Evolutionary conservation across 2,329 filamentous ascomycete genomes (phyloP), one percentile per base, ranked within the genome.

Genomic region (Pseudocercospora macadamiae): DNA sequence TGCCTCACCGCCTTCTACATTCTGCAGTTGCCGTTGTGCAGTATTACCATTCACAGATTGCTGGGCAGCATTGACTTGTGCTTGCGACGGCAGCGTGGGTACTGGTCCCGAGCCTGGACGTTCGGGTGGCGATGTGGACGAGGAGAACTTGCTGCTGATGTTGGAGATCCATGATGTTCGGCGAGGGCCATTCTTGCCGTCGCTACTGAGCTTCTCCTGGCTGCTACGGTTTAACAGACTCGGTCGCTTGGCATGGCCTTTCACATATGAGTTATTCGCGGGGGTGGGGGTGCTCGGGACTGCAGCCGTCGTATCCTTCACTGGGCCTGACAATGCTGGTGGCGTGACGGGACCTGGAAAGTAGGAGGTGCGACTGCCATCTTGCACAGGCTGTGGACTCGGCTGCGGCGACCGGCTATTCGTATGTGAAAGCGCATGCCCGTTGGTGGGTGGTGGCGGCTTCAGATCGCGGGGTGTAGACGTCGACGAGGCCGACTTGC

Each of bases 161-260:
- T 87, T 96, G 57, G 90, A 91, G 70, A 97, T 93, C 95, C 95
- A 99, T 12, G 93, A 96, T 62, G 87, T 88, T 55, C 86, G 78
- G 64, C 91, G 84, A 54, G 64, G 58, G 55, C 66, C 72, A 14
- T 52, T 58, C 21, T 60, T 64, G 19, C 63, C 64, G 36, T 68
- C 66, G 26, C 69, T 53, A 7, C 47, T 61, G 36, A 64, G 47
- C 66, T 73, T 76, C 30, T 78, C 74, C 16, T 73, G 68, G 63
- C 73, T 77, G 37, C 62, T 65, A 57, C 79, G 76, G 64, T 70
- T 71, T 26, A 80, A 71, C 57, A 82, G 65, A 36, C 71, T 66
- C 8, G 79, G 79, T 32, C 79, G 74, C 64, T 68, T 68, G 14
- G 59, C 28, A 36, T 59, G 48, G 48, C 55, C 36, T 48, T 58